Conservation (phyloP, 768 basidiomycete genomes). For the Coprinopsis strossmayeri region DNA sequence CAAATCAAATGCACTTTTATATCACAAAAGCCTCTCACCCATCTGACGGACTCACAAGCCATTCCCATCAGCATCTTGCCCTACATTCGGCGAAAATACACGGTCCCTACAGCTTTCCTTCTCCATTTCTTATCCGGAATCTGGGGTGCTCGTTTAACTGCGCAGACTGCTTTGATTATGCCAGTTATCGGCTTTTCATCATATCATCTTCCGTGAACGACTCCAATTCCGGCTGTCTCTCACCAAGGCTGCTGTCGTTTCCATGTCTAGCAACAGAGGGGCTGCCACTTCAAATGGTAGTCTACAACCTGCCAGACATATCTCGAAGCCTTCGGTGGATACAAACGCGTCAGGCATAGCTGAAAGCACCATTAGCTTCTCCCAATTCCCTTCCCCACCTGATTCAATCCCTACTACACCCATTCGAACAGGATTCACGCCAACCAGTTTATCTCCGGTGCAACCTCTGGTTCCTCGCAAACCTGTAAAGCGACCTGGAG, state of each 20-base stretch:
- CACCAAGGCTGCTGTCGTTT: conserved; percentile 16
- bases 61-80: too few species aligned
- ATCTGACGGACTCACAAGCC: too few species aligned
- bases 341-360: conserved; percentile 54
- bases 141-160: too few species aligned
- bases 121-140: too few species aligned
- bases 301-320: conserved; percentile 22
- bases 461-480: conserved; percentile 20
- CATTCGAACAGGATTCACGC: conserved; percentile 14
- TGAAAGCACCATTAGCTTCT: conserved; percentile 49
- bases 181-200: too few species aligned
- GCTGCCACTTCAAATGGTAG: neutral
- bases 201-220: too few species aligned
- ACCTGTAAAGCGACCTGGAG: neutral
- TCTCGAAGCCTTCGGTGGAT: conserved; percentile 33
- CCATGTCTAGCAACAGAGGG: neutral
- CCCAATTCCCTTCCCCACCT: conserved; percentile 51
- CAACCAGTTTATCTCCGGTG: conserved; percentile 17
- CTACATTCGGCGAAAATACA: too few species aligned
- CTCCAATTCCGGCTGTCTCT: neutral
- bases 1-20: too few species aligned
- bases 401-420: conserved; percentile 38
- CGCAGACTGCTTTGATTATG: too few species aligned
- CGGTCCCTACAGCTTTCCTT: too few species aligned
- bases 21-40: too few species aligned